Conservation (phyloP, 306 rosid species). For the Cucumis cinereus region DNA sequence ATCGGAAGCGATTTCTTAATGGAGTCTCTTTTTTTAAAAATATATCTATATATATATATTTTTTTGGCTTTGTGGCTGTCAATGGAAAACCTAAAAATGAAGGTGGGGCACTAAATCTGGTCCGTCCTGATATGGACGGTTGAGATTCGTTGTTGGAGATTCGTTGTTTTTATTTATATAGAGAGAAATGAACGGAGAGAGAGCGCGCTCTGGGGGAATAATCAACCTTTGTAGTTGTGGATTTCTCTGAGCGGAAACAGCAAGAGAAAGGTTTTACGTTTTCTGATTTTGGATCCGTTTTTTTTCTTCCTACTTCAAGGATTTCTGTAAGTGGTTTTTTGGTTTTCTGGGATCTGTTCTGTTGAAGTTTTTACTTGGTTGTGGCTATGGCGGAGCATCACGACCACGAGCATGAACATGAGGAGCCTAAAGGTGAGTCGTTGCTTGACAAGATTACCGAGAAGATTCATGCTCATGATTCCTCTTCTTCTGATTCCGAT, state of each 20-base stretch:
- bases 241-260: not conserved
- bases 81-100: constrained; percentile 7
- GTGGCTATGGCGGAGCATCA: constrained; percentile 46
- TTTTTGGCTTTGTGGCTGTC: not conserved
- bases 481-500: constrained; percentile 44
- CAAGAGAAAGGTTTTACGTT: not conserved
- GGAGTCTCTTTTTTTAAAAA: not conserved
- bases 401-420: constrained; percentile 26
- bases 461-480: constrained; percentile 58
- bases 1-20: not conserved
- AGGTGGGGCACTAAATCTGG: constrained; percentile 1
- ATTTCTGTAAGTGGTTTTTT: not conserved
- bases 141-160: not conserved
- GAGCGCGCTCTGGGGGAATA: not conserved
- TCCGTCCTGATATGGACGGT: not conserved
- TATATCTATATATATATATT: too few species aligned
- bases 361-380: constrained; percentile 7
- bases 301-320: too few species aligned
- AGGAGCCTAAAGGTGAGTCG: constrained; percentile 39
- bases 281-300: not conserved
- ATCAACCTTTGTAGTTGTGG: not conserved
- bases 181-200: constrained; percentile 3
- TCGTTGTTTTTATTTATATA: not conserved
- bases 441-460: constrained; percentile 52
- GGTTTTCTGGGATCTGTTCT: not conserved